Percentiles rank a stretch among this genome's conserved stretches.
Conservation (phyloP, 495 filamentous ascomycete genomes). For the Tuber melanosporum region DNA sequence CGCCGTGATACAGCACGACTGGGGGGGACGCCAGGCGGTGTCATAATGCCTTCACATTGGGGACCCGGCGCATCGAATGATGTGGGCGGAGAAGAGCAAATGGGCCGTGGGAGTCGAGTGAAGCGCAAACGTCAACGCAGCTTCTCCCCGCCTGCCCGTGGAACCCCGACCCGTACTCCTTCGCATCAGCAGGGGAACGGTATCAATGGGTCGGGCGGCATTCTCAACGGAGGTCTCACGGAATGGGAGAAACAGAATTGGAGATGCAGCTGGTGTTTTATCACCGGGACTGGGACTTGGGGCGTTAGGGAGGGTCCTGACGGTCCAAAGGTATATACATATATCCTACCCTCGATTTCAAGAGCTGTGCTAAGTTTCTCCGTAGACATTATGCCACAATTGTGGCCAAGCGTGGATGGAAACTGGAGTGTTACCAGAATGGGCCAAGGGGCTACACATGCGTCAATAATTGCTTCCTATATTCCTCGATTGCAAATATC, state of each 20-base stretch:
- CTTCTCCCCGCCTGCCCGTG: slow-evolving; percentile 63
- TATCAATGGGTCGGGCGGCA: slow-evolving; percentile 59
- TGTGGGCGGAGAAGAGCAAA: slow-evolving; percentile 46
- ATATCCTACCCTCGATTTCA: not conserved
- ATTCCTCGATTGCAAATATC: not conserved
- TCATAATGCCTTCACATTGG: slow-evolving; percentile 53
- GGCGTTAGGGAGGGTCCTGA: slow-evolving; percentile 84
- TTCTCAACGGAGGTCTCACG: slow-evolving; percentile 59
- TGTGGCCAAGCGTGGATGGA: slow-evolving; percentile 86
- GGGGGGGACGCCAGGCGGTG: slow-evolving; percentile 55
- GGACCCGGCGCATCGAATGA: slow-evolving; percentile 55
- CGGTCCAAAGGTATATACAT: slow-evolving; percentile 66
- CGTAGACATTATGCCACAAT: slow-evolving; percentile 83
- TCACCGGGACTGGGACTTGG: slow-evolving; percentile 89
- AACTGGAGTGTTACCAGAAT: slow-evolving; percentile 74
- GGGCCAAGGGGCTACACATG: slow-evolving; percentile 68
- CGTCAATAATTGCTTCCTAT: slow-evolving; percentile 15
- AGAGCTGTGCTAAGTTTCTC: slow-evolving; percentile 23
- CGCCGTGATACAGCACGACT: slow-evolving; percentile 89
- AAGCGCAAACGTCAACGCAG: slow-evolving; percentile 81
- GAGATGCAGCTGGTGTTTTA: slow-evolving; percentile 83
- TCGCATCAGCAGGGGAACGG: slow-evolving; percentile 66
- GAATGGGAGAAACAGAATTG: slow-evolving; percentile 79
- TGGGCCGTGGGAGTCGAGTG: slow-evolving; percentile 82
- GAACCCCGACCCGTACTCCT: slow-evolving; percentile 64